Evolutionary conservation across 805 yeast genomes (phyloP), one percentile per base, ranked within the genome.

Genomic region (Myxozyma vanderwaltii): DNA sequence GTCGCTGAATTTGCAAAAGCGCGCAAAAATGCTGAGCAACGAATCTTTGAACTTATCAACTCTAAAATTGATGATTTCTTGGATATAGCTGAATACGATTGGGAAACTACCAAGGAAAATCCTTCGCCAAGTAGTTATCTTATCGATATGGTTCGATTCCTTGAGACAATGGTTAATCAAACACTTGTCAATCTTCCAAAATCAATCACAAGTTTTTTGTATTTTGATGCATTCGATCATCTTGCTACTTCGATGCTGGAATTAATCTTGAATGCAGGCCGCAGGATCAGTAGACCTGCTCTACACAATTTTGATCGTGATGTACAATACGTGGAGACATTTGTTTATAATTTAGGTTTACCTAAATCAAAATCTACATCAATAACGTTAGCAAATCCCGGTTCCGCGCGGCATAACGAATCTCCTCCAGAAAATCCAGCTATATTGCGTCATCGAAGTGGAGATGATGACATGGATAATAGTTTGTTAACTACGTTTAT

Each of bases 181-280:
- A 90, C 95, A 15, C 82, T 94, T 67, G 85, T 87, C 10, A 88
- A 87, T 59, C 77, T 94, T 48, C 97, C 98, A 0, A 80, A 80
- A 46, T 81, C 88, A 4, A 85, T 92, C 58, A 82, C 88, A 66
- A 85, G 92, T 2, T 75, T 91, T 60, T 82, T 95, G n/a, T 81
- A 91, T 61, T 85, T 90, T 65, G 82, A 96, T 69, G 90, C 92
- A 27, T 89, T 89, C 71, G 98, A 91, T 75, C 85, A 88, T 64
- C 81, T 94, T 60, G 85, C 95, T 0, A 82, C 85, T 41, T 82
- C 85, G 62, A 82, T 92, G 71, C 76, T 88, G 62, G 79, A 80
- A 45, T 77, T 85, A 7, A 76, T 91, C 60, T 76, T 83, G 46
- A 79, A 80, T 19, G 81, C 84, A 0, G 80, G 79, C 1, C 71